Percentiles rank a stretch among this genome's conserved stretches.
Conservation (phyloP, 345 rosid genomes). For the Nephelium lappaceum region DNA sequence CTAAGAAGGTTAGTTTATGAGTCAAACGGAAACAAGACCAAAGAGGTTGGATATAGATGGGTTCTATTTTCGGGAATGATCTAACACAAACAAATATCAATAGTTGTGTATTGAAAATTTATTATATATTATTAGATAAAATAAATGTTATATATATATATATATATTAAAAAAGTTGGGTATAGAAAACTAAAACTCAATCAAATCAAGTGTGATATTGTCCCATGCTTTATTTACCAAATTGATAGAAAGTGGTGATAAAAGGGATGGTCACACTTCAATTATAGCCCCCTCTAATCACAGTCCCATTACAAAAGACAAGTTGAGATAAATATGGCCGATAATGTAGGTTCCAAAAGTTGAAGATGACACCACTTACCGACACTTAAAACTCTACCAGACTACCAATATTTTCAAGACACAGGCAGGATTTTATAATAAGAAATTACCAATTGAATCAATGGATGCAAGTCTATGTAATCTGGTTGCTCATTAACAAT, state of each 20-base stretch:
- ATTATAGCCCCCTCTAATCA: background rate
- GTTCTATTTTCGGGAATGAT: too few relatives aligned
- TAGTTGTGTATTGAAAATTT: too few relatives aligned
- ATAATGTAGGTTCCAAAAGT: background rate
- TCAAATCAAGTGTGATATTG: background rate
- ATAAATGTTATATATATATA: too few relatives aligned
- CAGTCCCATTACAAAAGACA: background rate
- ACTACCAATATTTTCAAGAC: background rate
- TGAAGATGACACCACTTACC: conserved; percentile 2
- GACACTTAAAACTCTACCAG: background rate
- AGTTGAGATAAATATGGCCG: background rate
- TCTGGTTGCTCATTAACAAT: too few relatives aligned
- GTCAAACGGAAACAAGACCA: too few relatives aligned
- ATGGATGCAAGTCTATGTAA: too few relatives aligned
- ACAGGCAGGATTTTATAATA: too few relatives aligned
- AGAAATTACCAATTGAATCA: too few relatives aligned
- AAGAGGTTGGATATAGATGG: too few relatives aligned
- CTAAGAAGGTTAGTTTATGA: too few relatives aligned
- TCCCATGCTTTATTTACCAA: background rate
- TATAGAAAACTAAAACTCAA: background rate
- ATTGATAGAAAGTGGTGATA: background rate
- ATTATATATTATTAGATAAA: too few relatives aligned
- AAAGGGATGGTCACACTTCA: background rate
- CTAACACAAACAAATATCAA: too few relatives aligned
- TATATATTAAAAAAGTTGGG: background rate